Percentiles rank a stretch among this genome's conserved stretches.
Conservation (phyloP, 148 eudicot genomes). For the Rhododendron ovatum region DNA sequence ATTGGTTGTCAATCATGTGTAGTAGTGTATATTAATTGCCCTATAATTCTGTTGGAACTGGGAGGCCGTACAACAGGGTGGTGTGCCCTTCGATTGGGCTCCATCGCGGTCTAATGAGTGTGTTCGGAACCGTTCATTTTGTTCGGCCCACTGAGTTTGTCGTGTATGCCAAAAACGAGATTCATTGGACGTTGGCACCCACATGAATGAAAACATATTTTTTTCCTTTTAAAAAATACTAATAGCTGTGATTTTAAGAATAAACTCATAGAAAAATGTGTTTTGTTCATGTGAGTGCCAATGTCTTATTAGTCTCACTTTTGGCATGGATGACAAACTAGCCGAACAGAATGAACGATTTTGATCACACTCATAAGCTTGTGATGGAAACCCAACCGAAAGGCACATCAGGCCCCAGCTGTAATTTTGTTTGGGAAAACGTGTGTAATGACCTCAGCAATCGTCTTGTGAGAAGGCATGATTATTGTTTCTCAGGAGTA, state of each 20-base stretch:
- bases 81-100: neutral
- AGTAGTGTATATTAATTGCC: neutral
- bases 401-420: neutral
- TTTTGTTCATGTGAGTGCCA: neutral
- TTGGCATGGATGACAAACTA: neutral
- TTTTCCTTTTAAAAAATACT: too few relatives aligned
- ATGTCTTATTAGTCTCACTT: neutral
- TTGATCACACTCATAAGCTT: neutral
- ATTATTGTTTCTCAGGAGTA: neutral
- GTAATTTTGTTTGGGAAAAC: neutral
- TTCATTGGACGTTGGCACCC: neutral
- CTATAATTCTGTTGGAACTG: neutral
- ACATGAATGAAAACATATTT: neutral
- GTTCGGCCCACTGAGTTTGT: neutral
- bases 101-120: neutral
- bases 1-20: conserved; percentile 10
- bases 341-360: neutral
- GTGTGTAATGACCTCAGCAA: neutral
- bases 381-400: neutral
- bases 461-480: neutral
- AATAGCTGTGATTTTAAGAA: neutral
- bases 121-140: neutral
- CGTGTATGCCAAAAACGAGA: too few relatives aligned
- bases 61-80: neutral
- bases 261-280: neutral